Evolutionary conservation across 169 alveolate genomes (phyloP).

Genomic region (Plasmodium knowlesi): DNA sequence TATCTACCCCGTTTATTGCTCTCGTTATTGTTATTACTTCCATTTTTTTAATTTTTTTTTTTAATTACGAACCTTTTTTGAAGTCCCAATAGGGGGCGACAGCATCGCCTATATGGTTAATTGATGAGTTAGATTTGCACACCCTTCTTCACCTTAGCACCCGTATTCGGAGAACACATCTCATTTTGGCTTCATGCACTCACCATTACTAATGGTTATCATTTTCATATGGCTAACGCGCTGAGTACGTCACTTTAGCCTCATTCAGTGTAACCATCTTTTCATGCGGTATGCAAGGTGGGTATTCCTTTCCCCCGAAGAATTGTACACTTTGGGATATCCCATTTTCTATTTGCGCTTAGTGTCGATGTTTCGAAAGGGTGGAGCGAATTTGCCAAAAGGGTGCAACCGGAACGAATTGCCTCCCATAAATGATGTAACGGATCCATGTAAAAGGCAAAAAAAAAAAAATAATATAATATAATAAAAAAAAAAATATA

Average conservation of each 20-base stretch:
- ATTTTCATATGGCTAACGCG: not conserved
- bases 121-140: not conserved
- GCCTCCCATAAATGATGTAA: not conserved
- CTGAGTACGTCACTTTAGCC: not conserved
- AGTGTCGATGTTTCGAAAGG: not conserved
- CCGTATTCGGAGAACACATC: not conserved
- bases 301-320: not conserved
- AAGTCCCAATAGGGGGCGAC: not conserved
- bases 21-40: not conserved
- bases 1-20: not conserved
- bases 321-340: not conserved
- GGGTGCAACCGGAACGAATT: not conserved
- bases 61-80: not conserved
- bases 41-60: not conserved
- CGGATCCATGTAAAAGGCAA: not conserved
- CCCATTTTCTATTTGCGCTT: not conserved
- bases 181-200: not conserved
- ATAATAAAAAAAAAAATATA: too few species aligned
- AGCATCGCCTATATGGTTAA: not conserved
- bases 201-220: not conserved
- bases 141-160: not conserved
- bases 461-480: too few species aligned
- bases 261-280: not conserved
- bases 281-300: not conserved
- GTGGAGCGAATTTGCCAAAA: not conserved